Evolutionary conservation across 1,284 basidiomycete genomes (phyloP), one percentile per base, ranked within the genome.

Genomic region (Mixia osmundae): DNA sequence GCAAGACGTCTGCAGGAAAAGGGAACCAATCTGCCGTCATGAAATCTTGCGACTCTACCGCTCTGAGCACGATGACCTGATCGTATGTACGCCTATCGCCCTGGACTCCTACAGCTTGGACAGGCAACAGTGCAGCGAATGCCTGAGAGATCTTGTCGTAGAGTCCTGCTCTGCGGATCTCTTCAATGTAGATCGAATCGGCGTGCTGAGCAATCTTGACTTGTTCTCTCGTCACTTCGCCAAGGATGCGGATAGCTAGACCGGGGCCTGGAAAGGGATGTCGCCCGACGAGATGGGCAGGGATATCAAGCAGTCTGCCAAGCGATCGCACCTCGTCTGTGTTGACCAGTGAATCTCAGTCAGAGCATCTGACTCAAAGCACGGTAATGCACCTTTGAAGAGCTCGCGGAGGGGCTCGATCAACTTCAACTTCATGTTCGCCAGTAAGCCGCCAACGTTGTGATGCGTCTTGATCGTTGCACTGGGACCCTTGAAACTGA

Each of bases 401-500:
- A 99, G 66, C 62, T 97, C 91, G 25, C 91, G 68, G 31, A 99
- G 63, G 25, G 91, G 91, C 61, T 99, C 91, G 47, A 99, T 95
- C 30, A 99, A 67, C 63, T 97, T 97, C 47, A 99, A 67, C 60
- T 91, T 95, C 91, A 97, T 99, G 57, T 97, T 76, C 52, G 79
- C 80, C 42, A 97, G 63, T 34, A 99, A 63, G 8, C 91, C 91
- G 22, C 91, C 91, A 44, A 97, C 91, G 51, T 99, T 99, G 59
- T 97, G 91, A 56, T 99, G 91, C 7, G 91, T 95, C 67, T 99
- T 97, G 66, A 99, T 97, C 12, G 89, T 97, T 30, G 91, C 91
- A 47, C 77, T 83, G 2, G 91, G 91, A 3, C 91, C 91, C 61
- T 97, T 97, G 72, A 99, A 99, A 59, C 78, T 85, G 63, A 99